Evolutionary conservation across 768 basidiomycete genomes (phyloP).

Genomic region (Russula vinacea): DNA sequence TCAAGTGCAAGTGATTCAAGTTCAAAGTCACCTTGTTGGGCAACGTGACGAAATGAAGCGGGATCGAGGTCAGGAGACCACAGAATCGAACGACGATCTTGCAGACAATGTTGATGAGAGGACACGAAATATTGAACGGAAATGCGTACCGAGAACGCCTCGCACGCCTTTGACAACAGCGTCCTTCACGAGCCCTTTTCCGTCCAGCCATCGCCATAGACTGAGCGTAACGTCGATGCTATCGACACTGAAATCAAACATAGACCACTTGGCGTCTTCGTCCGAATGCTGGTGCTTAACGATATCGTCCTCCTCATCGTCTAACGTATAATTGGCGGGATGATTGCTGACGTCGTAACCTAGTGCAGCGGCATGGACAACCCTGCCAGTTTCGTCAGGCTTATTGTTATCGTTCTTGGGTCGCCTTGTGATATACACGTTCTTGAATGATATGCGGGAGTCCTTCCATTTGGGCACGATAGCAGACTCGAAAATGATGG

Average conservation of each 20-base stretch:
- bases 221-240: slow-evolving; percentile 95
- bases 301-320: slow-evolving; percentile 52
- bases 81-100: slow-evolving; percentile 82
- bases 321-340: slow-evolving; percentile 62
- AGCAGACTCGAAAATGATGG: slow-evolving; percentile 94
- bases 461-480: slow-evolving; percentile 98
- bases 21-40: slow-evolving; percentile 83
- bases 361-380: slow-evolving; percentile 52
- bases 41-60: slow-evolving; percentile 70
- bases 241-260: slow-evolving; percentile 92
- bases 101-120: background rate
- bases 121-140: background rate
- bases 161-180: slow-evolving; percentile 93
- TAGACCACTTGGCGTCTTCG: slow-evolving; percentile 72
- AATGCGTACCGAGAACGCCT: slow-evolving; percentile 74
- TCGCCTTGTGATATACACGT: slow-evolving; percentile 88
- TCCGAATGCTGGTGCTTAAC: slow-evolving; percentile 36
- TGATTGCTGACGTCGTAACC: slow-evolving; percentile 79
- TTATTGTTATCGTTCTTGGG: slow-evolving; percentile 37
- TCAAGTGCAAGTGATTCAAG: slow-evolving; percentile 86
- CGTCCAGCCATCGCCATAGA: slow-evolving; percentile 89
- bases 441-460: slow-evolving; percentile 93
- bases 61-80: slow-evolving; percentile 86
- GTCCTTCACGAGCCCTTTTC: slow-evolving; percentile 88
- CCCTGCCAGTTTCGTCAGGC: slow-evolving; percentile 31